Evolutionary conservation across 768 basidiomycete genomes (phyloP).

Genomic region (Leccinellum rugosiceps): DNA sequence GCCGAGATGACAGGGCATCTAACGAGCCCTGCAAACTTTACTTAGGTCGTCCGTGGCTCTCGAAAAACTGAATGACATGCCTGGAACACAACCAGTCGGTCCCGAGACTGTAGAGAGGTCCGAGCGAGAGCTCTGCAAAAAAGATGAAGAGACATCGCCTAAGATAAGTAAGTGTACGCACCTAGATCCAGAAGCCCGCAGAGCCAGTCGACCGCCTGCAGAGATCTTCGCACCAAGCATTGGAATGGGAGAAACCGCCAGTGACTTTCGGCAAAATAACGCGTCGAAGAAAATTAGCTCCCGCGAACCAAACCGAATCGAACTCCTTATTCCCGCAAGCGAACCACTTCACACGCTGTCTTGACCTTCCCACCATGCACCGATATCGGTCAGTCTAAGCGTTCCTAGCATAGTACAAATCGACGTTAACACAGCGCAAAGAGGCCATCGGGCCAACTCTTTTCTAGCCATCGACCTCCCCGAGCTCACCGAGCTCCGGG

Average conservation of each 20-base stretch:
- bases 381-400: slow-evolving; percentile 25
- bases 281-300: slow-evolving; percentile 2
- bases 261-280: background rate
- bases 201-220: slow-evolving; percentile 19
- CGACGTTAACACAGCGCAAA: slow-evolving; percentile 11
- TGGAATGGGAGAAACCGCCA: background rate
- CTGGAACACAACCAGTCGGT: slow-evolving; percentile 15
- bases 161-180: background rate
- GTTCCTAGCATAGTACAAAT: background rate
- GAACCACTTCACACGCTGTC: slow-evolving; percentile 20
- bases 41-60: background rate
- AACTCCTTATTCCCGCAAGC: background rate
- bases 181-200: slow-evolving; percentile 25
- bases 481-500: slow-evolving; percentile 72
- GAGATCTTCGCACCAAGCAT: slow-evolving; percentile 23
- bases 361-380: slow-evolving; percentile 16
- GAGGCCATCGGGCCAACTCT: slow-evolving; percentile 48
- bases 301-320: slow-evolving; percentile 16
- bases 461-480: slow-evolving; percentile 51
- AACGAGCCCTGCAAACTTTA: slow-evolving; percentile 6
- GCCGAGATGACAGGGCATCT: slow-evolving; percentile 6
- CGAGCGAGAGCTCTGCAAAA: slow-evolving; percentile 16
- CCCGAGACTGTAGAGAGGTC: slow-evolving; percentile 7
- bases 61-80: slow-evolving; percentile 10
- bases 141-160: slow-evolving; percentile 7